phyloP scores from a whole-genome alignment of 2,329 filamentous ascomycete genomes.

The Pseudogymnoascus sp. region DNA sequence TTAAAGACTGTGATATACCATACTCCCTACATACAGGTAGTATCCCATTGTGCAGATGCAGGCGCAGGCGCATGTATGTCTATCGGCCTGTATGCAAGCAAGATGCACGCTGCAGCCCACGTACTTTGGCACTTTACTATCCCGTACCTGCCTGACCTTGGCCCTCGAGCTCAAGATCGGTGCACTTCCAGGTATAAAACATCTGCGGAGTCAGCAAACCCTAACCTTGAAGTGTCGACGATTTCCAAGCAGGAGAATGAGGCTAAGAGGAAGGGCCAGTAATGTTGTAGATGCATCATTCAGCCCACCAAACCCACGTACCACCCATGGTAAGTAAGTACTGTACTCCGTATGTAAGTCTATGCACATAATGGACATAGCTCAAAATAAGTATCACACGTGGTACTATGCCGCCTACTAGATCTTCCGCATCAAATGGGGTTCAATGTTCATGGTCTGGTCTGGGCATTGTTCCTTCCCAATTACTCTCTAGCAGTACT shows the following conservation, averaged over 20 bases:
- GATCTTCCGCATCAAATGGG: neutral
- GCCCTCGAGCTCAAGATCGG: neutral
- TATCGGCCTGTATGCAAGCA: neutral
- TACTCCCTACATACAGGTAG: neutral
- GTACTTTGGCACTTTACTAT: neutral
- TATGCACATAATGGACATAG: neutral
- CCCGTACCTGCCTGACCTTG: neutral
- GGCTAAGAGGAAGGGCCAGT: neutral
- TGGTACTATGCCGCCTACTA: neutral
- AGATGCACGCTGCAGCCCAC: neutral
- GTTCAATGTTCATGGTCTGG: neutral
- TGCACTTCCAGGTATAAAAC: neutral
- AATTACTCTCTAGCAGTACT: neutral
- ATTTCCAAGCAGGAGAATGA: neutral
- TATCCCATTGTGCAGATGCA: neutral
- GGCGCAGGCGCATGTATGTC: constrained; percentile 9
- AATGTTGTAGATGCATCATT: neutral
- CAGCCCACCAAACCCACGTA: no score
- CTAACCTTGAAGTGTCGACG: neutral
- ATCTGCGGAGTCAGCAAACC: neutral
- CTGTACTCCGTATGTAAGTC: constrained; percentile 1
- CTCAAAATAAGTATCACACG: neutral
- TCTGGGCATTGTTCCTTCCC: neutral
- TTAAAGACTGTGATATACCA: no score
- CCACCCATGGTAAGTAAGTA: neutral